These are phyloP conservation scores for Suillus paluster DNA, from an alignment of 768 basidiomycete genomes.

Conservation along the genomic window DNA sequence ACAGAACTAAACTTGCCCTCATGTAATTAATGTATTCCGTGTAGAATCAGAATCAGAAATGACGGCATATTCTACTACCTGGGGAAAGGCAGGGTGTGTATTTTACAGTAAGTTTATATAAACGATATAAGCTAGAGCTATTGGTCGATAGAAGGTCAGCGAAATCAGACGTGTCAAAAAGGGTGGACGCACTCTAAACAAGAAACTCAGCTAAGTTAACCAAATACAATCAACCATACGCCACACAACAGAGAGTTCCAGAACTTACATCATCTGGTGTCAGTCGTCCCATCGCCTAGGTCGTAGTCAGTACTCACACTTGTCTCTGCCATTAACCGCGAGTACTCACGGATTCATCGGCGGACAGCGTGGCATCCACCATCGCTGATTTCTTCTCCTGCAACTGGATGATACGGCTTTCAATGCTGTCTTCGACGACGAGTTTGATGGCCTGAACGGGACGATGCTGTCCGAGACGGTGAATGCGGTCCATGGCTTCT, in stretches of 20 bases:
- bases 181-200: constrained; percentile 46
- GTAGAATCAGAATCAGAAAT: background rate
- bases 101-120: background rate
- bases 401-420: constrained; percentile 90
- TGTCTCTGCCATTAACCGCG: background rate
- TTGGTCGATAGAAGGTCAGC: background rate
- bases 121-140: background rate
- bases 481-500: constrained; percentile 98
- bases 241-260: background rate
- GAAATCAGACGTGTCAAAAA: background rate
- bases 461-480: constrained; percentile 92
- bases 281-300: constrained; percentile 88
- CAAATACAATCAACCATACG: constrained; percentile 11
- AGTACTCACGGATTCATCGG: constrained; percentile 72
- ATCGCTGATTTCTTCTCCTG: constrained; percentile 98
- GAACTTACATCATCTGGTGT: constrained; percentile 78
- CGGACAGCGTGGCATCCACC: constrained; percentile 85
- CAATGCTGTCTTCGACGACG: constrained; percentile 95
- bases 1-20: background rate
- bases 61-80: background rate
- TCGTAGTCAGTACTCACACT: constrained; percentile 18
- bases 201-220: constrained; percentile 43
- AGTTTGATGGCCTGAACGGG: constrained; percentile 94
- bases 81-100: background rate
- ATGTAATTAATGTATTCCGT: background rate